A percentile compares a stretch with the other conserved stretches of the same genome.
These are phyloP conservation scores for Misopates orontium DNA, from an alignment of 257 asterid genomes.

Conservation along the genomic window DNA sequence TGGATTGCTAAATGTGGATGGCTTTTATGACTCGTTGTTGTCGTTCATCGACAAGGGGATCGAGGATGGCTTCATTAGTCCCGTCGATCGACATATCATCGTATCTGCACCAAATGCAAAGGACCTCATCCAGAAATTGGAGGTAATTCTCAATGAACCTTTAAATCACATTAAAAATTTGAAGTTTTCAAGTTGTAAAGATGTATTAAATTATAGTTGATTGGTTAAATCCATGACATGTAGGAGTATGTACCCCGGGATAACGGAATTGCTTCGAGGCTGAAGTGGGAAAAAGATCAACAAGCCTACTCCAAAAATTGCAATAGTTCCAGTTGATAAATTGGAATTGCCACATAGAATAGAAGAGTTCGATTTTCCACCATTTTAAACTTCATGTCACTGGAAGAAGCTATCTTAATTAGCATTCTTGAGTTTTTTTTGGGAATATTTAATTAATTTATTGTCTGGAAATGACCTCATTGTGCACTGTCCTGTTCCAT, in stretches of 20 bases:
- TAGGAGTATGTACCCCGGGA: conserved; percentile 10
- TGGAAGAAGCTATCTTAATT: too few species aligned
- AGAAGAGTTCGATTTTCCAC: too few species aligned
- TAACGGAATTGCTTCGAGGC: neutral
- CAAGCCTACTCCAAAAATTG: conserved; percentile 10
- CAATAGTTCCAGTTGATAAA: too few species aligned
- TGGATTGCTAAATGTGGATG: conserved; percentile 61
- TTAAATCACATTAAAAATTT: neutral
- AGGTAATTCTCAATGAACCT: conserved; percentile 32
- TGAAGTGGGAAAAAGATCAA: conserved; percentile 17
- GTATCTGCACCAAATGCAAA: conserved; percentile 50
- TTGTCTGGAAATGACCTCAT: too few species aligned
- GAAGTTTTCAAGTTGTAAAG: neutral
- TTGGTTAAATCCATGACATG: too few species aligned
- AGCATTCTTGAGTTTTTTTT: too few species aligned
- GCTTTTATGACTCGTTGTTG: conserved; percentile 48
- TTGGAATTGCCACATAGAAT: too few species aligned
- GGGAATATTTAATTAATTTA: too few species aligned
- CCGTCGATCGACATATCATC: conserved; percentile 49
- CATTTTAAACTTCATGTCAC: too few species aligned
- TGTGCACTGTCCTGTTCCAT: too few species aligned
- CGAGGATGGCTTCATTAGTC: conserved; percentile 52
- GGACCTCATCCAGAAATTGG: conserved; percentile 51
- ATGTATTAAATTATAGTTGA: too few species aligned
- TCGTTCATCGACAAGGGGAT: conserved; percentile 62